These are phyloP conservation scores for Keithomyces neogunnii DNA, from an alignment of 2,329 filamentous ascomycete species.

Conservation along the genomic window DNA sequence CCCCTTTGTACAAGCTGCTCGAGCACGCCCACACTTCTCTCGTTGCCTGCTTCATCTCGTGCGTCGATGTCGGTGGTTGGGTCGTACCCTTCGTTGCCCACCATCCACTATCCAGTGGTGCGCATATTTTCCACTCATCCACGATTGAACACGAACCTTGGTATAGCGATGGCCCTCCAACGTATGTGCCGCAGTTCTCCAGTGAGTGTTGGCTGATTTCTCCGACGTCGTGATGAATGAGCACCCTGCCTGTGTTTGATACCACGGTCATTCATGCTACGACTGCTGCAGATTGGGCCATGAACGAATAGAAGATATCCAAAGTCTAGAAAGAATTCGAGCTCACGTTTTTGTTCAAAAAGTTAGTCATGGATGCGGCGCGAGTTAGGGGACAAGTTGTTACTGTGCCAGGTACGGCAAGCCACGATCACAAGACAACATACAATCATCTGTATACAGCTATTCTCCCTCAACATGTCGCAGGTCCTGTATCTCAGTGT, in stretches of 20 bases:
- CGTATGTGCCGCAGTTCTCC: neutral
- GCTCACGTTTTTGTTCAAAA: no score
- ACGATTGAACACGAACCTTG: neutral
- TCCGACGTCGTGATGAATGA: neutral
- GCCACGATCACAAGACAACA: no score
- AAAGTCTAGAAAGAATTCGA: no score
- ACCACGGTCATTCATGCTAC: neutral
- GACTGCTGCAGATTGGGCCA: no score
- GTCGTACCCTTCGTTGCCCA: neutral
- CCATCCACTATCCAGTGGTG: neutral
- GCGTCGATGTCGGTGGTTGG: neutral
- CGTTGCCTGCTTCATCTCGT: neutral
- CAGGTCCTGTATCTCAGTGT: constrained; percentile 14
- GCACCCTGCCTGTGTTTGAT: neutral
- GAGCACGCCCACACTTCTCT: neutral
- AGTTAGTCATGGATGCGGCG: no score
- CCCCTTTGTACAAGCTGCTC: neutral
- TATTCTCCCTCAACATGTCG: constrained; percentile 5
- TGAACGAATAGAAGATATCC: no score
- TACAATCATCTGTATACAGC: no score
- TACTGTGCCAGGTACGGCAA: no score
- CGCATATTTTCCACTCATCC: neutral
- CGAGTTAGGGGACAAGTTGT: no score
- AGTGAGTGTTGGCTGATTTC: neutral
- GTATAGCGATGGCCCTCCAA: neutral